These are phyloP conservation scores for Candida succiphila DNA, from an alignment of 805 yeast species.

Conservation along the genomic window DNA sequence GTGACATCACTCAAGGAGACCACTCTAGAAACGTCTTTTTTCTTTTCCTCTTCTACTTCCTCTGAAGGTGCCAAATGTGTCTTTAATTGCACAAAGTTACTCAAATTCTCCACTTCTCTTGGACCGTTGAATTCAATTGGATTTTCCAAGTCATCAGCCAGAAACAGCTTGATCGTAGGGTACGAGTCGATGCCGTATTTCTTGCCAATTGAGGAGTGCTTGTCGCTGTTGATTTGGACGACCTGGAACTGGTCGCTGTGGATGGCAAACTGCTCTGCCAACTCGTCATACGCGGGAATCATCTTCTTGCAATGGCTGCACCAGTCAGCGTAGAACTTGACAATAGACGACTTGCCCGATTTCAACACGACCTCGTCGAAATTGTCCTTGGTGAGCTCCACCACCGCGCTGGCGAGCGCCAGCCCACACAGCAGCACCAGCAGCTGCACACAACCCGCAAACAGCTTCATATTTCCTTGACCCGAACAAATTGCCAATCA, in stretches of 20 bases:
- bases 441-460: neutral
- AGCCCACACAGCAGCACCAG: neutral
- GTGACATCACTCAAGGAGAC: slow-evolving; percentile 17
- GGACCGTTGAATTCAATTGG: slow-evolving; percentile 49
- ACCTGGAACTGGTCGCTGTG: slow-evolving; percentile 31
- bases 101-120: slow-evolving; percentile 39
- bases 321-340: slow-evolving; percentile 71
- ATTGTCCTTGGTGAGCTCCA: slow-evolving; percentile 24
- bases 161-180: slow-evolving; percentile 55
- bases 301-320: slow-evolving; percentile 57
- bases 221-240: slow-evolving; percentile 52
- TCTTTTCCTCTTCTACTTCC: slow-evolving; percentile 3
- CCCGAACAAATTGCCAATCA: neutral
- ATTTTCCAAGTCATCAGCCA: slow-evolving; percentile 32
- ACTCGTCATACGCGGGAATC: slow-evolving; percentile 42
- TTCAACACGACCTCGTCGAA: slow-evolving; percentile 48
- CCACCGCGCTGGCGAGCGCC: neutral
- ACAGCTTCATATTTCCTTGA: neutral
- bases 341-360: slow-evolving; percentile 62
- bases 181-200: slow-evolving; percentile 48
- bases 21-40: slow-evolving; percentile 11
- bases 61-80: slow-evolving; percentile 22
- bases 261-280: slow-evolving; percentile 28
- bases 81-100: slow-evolving; percentile 34
- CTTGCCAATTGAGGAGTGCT: slow-evolving; percentile 38